Evolutionary conservation across 805 yeast genomes (phyloP), one percentile per base, ranked within the genome.

Genomic region (Yamadazyma endophytica): DNA sequence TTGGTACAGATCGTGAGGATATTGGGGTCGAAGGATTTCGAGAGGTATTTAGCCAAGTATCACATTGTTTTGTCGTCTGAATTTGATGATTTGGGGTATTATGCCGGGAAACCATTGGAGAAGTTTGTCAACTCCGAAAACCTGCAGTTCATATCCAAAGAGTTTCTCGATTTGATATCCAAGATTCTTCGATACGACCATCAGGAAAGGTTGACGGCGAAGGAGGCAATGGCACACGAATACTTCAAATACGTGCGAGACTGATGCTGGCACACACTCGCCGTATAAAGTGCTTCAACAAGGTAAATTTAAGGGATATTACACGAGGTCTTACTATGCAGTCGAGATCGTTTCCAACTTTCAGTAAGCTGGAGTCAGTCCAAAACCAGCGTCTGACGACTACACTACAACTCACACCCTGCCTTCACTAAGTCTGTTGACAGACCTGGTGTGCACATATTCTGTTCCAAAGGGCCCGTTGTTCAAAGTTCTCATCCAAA

Each of bases 1-100:
- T 66, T 88, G 44, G 87, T 89, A 29, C 90, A 88, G 54, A 89
- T 88, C 42, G 88, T 85, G 5, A 74, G 87, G 43, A 88, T 89
- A 1, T 62, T 89, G 47, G 97, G 97, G 3, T 84, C 95, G 1
- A 88, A 82, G 32, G 86, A 79, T 37, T 67, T 88, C 37, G 72
- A 74, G 56, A 64, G 63, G 24, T 89, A 88, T 54, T 61, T 84
- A 46, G 54, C 64, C 21, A 88, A 82, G 56, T 89, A 88, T 52
- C 76, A 79, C 21, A 62, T 88, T 35, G 71, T 69, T 32, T 63
- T 88, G 40, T 80, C 87, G 33, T 64, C 70, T 22, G 94, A 88
- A 51, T 87, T 83, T 55, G 83, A 80, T 44, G 82, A 80, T 32
- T 29, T 34, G 24, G 79, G 75, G 32, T 77, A 68, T 42, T 85